Evolutionary conservation across 192 early-diverging fungal genomes (phyloP), one percentile per base, ranked within the genome.

Genomic region (Chytriomyces confervae): DNA sequence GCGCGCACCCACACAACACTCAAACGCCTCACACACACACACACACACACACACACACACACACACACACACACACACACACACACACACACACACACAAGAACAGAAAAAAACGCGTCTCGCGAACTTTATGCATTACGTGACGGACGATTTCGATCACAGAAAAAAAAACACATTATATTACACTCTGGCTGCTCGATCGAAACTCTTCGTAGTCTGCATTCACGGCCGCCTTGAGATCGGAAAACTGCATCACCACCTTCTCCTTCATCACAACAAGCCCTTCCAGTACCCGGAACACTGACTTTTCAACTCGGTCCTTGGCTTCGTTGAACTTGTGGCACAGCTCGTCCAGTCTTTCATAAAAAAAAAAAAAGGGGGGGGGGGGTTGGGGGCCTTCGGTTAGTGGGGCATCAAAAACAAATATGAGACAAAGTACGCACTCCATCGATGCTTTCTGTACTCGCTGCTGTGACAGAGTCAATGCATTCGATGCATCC

Each of bases 201-300:
- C n/a, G n/a, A n/a, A n/a, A n/a, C n/a, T 65, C 72, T 24, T 47
- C 20, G 20, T 60, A 66, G 11, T 82, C 77, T 20, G 45, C 70
- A 8, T 65, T 60, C 23, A 73, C 79, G 5, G 57, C 53, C 63
- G 60, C 67, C 24, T 75, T 24, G 44, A 87, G 49, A n/a, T 87
- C 86, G 48, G 68, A 75, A 50, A 85, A 73, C 45, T 45, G n/a
- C 13, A 70, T 65, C 2, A 73, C 72, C 11, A 85, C 72, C 60
- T 79, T 69, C 66, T 84, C 81, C 49, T 83, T 79, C 77, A 85
- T 85, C 5, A 66, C 71, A 74, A 87, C 82, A 18, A 82, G 45
- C 10, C 71, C 80, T n/a, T 79, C 79, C 24, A 87, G 57, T 24
- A 78, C 64, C 45, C 72, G 67, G 24, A 83, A 68, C 9, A 87